A percentile compares a stretch with the other conserved stretches of the same genome.
Evolutionary conservation across 2,329 filamentous ascomycete species (phyloP).

Genomic region (Cercospora sesami): DNA sequence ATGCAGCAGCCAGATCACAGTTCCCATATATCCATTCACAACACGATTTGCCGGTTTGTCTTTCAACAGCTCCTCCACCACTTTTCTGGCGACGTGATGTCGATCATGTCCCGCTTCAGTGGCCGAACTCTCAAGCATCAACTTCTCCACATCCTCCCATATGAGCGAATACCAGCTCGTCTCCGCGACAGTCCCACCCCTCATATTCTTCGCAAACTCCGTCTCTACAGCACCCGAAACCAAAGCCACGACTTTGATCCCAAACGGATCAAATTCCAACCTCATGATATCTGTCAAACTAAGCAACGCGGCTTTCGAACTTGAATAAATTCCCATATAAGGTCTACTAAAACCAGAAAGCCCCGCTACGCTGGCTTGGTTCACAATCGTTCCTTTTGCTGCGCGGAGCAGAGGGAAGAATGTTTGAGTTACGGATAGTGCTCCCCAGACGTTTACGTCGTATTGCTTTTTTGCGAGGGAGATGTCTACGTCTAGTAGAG

Average conservation of each 20-base stretch:
- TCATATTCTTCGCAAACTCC: conserved; percentile 11
- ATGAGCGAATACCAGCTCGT: conserved; percentile 53
- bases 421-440: conserved; percentile 37
- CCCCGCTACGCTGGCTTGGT: conserved; percentile 41
- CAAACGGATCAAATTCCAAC: conserved; percentile 35
- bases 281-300: conserved; percentile 31
- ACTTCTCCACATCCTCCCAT: conserved; percentile 39
- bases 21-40: conserved; percentile 20
- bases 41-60: conserved; percentile 13
- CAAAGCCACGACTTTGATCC: conserved; percentile 33
- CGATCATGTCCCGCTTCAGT: conserved; percentile 19
- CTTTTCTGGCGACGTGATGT: conserved; percentile 15
- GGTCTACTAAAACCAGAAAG: conserved; percentile 24
- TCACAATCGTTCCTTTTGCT: conserved; percentile 39
- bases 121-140: conserved; percentile 10
- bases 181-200: conserved; percentile 47
- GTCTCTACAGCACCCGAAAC: conserved; percentile 19
- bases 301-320: conserved; percentile 34
- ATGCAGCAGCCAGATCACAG: conserved; percentile 17
- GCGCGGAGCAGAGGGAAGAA: conserved; percentile 54
- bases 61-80: conserved; percentile 21
- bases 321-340: conserved; percentile 39
- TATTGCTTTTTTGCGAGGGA: conserved; percentile 50
- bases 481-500: conserved; percentile 33
- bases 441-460: conserved; percentile 55